Evolutionary conservation across 257 asterid genomes (phyloP), one percentile per base, ranked within the genome.

Genomic region (Striga asiatica): DNA sequence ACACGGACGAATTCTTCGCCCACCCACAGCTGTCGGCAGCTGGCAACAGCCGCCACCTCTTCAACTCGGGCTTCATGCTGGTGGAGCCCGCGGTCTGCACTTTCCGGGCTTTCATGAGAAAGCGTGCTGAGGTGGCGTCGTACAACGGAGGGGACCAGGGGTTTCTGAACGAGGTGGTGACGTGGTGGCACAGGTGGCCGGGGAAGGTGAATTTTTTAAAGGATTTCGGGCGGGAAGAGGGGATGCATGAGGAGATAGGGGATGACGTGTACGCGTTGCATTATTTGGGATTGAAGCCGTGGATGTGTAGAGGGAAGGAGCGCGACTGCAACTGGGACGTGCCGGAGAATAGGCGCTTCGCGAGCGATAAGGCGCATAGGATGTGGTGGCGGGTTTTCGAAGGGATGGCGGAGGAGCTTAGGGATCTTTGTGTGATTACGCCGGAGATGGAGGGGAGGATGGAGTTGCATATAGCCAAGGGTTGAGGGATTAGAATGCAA

Each of bases 131-230:
- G 7, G 70, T 74, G 2, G 60, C 29, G 6, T 73, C 93, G 1
- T 83, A 80, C 51, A 83, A 83, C 8, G 88, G 93, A 1, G 93
- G 93, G 0, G 88, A 83, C 61, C 93, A 83, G 27, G 93, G 88
- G 0, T 83, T 77, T 50, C 63, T 83, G 20, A 83, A 83, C 28
- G 93, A 83, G 39, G 48, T 80, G 56, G 75, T 77, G 9, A 17
- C 56, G 14, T 83, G 88, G 88, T 83, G 93, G 93, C 93, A 83
- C 23, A 29, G 81, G 11, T 62, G 60, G 58, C 85, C 88, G 2
- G 21, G 52, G 1, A 64, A 56, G 52, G 41, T 71, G 29, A 83
- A 83, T 60, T 47, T 60, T 31, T 67, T 83, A 16, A 83, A 80
- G 46, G 58, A 58, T 43, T 79, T 72, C 35, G 18, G 31, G 0